These are phyloP conservation scores for Ceratocystis smalleyi DNA, from an alignment of 2,329 filamentous ascomycete species.

Conservation along the genomic window DNA sequence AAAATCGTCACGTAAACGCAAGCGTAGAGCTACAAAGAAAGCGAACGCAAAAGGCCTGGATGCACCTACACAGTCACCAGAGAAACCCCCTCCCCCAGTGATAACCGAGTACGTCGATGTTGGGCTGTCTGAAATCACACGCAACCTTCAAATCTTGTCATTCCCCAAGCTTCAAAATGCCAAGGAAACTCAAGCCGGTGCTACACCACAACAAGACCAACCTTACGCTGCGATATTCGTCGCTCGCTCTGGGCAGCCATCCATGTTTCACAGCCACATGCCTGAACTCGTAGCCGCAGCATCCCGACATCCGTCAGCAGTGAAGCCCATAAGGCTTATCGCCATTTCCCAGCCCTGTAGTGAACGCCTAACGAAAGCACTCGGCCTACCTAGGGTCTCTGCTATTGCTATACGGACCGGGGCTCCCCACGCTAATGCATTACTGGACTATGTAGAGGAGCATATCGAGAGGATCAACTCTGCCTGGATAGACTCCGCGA, in stretches of 20 bases:
- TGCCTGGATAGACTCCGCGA: conserved; percentile 32
- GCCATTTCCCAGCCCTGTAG: conserved; percentile 47
- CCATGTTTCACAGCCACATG: conserved; percentile 44
- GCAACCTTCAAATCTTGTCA: conserved; percentile 36
- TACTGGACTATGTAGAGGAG: conserved; percentile 41
- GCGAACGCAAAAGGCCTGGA: conserved; percentile 18
- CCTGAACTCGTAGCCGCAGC: conserved; percentile 39
- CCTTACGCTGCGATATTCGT: conserved; percentile 42
- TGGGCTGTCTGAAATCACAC: conserved; percentile 49
- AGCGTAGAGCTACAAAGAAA: conserved; percentile 25
- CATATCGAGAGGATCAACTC: conserved; percentile 38
- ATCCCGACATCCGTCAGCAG: conserved; percentile 28
- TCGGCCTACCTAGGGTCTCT: conserved; percentile 49
- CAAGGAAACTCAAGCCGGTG: neutral
- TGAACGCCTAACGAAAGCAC: conserved; percentile 37
- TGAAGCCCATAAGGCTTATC: conserved; percentile 39
- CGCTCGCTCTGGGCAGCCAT: conserved; percentile 39
- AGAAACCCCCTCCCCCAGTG: conserved; percentile 29
- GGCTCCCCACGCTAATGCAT: conserved; percentile 40
- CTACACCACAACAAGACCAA: neutral
- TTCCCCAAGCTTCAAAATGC: neutral
- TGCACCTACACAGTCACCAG: neutral
- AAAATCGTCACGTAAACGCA: conserved; percentile 40
- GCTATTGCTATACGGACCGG: conserved; percentile 43
- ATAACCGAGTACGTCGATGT: conserved; percentile 44